Evolutionary conservation across 2,329 filamentous ascomycete genomes (phyloP).

Genomic region (Achaetomium macrosporum): DNA sequence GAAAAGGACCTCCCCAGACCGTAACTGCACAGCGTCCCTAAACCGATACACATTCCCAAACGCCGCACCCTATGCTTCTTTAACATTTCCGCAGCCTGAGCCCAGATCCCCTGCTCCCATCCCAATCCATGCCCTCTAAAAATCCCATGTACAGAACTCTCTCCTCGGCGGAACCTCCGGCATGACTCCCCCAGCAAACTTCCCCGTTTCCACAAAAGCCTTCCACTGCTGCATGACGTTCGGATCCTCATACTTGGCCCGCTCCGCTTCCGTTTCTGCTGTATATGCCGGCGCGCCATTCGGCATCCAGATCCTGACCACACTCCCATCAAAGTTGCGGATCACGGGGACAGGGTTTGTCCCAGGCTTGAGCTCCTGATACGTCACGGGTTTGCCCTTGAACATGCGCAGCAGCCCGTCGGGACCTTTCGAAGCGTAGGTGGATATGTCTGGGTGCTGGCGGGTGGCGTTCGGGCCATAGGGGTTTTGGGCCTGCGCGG

Average conservation of each 20-base stretch:
- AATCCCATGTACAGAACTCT: constrained; percentile 70
- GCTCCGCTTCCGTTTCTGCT: constrained; percentile 56
- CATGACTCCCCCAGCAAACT: constrained; percentile 65
- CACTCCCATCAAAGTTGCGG: constrained; percentile 47
- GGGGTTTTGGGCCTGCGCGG: constrained; percentile 13
- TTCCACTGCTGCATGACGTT: constrained; percentile 44
- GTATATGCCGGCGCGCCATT: constrained; percentile 60
- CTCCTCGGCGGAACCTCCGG: constrained; percentile 71
- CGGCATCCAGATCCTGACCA: constrained; percentile 67
- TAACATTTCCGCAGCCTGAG: too few species aligned
- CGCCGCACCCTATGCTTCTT: too few species aligned
- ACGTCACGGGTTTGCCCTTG: constrained; percentile 29
- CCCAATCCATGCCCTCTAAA: constrained; percentile 37
- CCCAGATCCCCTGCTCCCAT: too few species aligned
- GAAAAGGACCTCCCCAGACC: too few species aligned
- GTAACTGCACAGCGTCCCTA: too few species aligned
- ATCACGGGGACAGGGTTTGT: constrained; percentile 37
- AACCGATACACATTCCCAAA: too few species aligned
- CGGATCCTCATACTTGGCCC: constrained; percentile 41
- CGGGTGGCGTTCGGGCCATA: constrained; percentile 25
- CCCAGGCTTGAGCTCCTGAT: constrained; percentile 40
- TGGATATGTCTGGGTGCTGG: constrained; percentile 29
- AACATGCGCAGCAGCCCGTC: constrained; percentile 27
- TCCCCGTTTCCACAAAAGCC: constrained; percentile 57
- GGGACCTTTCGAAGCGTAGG: constrained; percentile 26